These are phyloP conservation scores for Podaxis sp. DNA, from an alignment of 768 basidiomycete genomes.

Conservation along the genomic window DNA sequence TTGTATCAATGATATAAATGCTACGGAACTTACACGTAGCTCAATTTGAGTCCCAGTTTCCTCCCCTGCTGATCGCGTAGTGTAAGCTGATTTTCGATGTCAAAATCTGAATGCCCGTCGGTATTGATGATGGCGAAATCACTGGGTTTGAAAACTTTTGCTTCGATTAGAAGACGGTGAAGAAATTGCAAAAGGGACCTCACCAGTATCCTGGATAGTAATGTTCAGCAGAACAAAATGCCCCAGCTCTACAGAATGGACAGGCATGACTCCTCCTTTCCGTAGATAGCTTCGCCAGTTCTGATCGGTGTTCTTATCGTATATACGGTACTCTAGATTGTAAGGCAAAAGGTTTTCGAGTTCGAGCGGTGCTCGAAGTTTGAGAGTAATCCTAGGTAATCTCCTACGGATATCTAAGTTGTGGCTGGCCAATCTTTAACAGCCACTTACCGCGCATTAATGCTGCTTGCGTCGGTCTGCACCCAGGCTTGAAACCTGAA, in stretches of 20 bases:
- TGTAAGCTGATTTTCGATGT: constrained; percentile 69
- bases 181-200: constrained; percentile 17
- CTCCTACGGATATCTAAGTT: constrained; percentile 44
- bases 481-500: constrained; percentile 96
- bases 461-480: constrained; percentile 61
- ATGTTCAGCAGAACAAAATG: constrained; percentile 91
- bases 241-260: constrained; percentile 90
- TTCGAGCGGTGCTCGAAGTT: constrained; percentile 90
- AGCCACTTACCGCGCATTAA: constrained; percentile 48
- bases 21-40: constrained; percentile 72
- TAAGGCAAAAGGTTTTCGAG: constrained; percentile 94
- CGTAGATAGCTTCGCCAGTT: constrained; percentile 94
- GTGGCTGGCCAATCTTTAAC: background rate
- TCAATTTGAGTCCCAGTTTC: constrained; percentile 80
- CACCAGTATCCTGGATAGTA: constrained; percentile 89
- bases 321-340: constrained; percentile 94
- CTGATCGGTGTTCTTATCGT: constrained; percentile 91
- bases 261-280: constrained; percentile 92
- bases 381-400: constrained; percentile 83
- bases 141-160: constrained; percentile 82
- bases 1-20: background rate
- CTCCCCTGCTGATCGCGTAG: constrained; percentile 73
- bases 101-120: constrained; percentile 87
- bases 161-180: background rate
- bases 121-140: constrained; percentile 98